These are phyloP conservation scores for Pestalotiopsis sp. DNA, from an alignment of 2,329 filamentous ascomycete species.

Conservation along the genomic window DNA sequence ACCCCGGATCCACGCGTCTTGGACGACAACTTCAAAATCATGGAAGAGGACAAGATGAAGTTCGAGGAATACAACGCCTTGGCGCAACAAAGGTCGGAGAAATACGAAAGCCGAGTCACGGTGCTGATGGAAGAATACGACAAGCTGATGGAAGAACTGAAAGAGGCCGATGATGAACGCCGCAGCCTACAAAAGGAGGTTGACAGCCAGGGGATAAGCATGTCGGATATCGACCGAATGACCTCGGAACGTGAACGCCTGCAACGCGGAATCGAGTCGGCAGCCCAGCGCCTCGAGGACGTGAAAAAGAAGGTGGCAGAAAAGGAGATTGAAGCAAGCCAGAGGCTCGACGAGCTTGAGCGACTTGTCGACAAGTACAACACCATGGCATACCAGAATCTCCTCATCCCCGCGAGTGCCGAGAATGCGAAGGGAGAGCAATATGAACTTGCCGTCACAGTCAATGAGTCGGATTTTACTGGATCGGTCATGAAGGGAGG, in stretches of 20 bases:
- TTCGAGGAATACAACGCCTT: slow-evolving; percentile 93
- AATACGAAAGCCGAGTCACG: slow-evolving; percentile 80
- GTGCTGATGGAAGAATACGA: slow-evolving; percentile 86
- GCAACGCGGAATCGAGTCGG: slow-evolving; percentile 83
- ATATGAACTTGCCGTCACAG: slow-evolving; percentile 82
- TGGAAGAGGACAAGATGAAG: slow-evolving; percentile 92
- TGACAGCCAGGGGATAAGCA: slow-evolving; percentile 91
- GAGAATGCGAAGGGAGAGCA: slow-evolving; percentile 83
- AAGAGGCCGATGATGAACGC: slow-evolving; percentile 82
- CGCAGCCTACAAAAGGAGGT: slow-evolving; percentile 80
- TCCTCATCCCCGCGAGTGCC: slow-evolving; percentile 82
- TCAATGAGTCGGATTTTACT: slow-evolving; percentile 81
- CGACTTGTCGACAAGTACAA: slow-evolving; percentile 90
- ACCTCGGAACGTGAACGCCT: slow-evolving; percentile 91
- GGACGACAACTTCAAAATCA: slow-evolving; percentile 87
- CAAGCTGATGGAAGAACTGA: slow-evolving; percentile 74
- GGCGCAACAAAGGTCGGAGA: slow-evolving; percentile 83
- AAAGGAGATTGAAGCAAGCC: slow-evolving; percentile 84
- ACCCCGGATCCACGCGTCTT: slow-evolving; percentile 82
- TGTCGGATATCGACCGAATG: slow-evolving; percentile 99
- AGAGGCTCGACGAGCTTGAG: slow-evolving; percentile 90
- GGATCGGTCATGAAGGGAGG: slow-evolving; percentile 57
- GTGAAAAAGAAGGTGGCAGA: slow-evolving; percentile 81
- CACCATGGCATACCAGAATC: slow-evolving; percentile 90
- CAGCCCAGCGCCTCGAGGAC: slow-evolving; percentile 78